A percentile compares a stretch with the other conserved stretches of the same genome.
Evolutionary conservation across 2,329 filamentous ascomycete species (phyloP).

Genomic region (Arachnomyces sp.): DNA sequence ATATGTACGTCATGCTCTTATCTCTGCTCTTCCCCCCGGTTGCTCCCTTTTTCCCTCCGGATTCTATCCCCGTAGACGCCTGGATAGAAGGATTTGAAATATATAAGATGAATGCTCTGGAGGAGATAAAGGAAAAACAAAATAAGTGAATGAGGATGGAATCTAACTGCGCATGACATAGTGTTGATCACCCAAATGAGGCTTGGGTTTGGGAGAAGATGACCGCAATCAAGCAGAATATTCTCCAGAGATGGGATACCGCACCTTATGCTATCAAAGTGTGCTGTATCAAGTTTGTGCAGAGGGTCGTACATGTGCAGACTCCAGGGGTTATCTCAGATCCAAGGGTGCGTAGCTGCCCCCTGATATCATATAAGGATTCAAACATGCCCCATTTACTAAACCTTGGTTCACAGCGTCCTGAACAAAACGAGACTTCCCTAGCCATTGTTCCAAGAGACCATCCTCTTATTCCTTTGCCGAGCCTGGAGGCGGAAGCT

Average conservation of each 20-base stretch:
- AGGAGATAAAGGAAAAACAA: slow-evolving; percentile 2
- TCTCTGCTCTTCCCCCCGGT: slow-evolving; percentile 1
- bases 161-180: slow-evolving; percentile 40
- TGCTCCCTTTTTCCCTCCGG: slow-evolving; percentile 16
- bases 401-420: slow-evolving; percentile 46
- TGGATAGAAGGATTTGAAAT: neutral
- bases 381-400: slow-evolving; percentile 2
- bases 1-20: slow-evolving; percentile 66
- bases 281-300: slow-evolving; percentile 95
- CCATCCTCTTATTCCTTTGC: slow-evolving; percentile 70
- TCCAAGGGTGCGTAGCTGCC: slow-evolving; percentile 58
- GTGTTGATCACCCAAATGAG: slow-evolving; percentile 81
- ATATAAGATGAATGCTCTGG: neutral
- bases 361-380: neutral
- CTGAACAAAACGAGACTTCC: slow-evolving; percentile 74
- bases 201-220: slow-evolving; percentile 78
- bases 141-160: neutral
- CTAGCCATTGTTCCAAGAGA: slow-evolving; percentile 75
- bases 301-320: slow-evolving; percentile 86
- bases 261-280: slow-evolving; percentile 70
- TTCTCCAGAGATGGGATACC: slow-evolving; percentile 80
- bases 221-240: slow-evolving; percentile 78
- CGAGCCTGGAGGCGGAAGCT: slow-evolving; percentile 84
- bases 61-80: slow-evolving; percentile 11
- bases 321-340: slow-evolving; percentile 76